These are phyloP conservation scores for Prunella vulgaris DNA, from an alignment of 257 asterid genomes.

Conservation along the genomic window DNA sequence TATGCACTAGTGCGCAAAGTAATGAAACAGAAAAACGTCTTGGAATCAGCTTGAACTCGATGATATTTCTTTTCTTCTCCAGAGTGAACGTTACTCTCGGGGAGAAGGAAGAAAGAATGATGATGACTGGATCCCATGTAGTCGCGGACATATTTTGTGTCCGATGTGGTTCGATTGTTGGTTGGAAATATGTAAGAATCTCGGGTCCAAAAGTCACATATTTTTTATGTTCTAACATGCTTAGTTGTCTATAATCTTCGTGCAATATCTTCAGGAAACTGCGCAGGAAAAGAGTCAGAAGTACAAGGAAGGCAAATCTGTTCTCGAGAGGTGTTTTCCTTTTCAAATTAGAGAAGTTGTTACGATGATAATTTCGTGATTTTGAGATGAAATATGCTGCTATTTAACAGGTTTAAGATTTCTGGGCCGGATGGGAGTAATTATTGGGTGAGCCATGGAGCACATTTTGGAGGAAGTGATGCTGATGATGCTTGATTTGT, in stretches of 20 bases:
- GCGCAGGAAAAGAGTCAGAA: constrained; percentile 83
- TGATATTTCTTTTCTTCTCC: constrained; percentile 11
- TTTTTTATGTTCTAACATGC: neutral
- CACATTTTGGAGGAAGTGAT: constrained; percentile 58
- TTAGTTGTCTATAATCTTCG: neutral
- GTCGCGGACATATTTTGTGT: constrained; percentile 69
- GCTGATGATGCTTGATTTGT: constrained; percentile 39
- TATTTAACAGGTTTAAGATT: constrained; percentile 56
- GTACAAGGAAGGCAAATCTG: constrained; percentile 98
- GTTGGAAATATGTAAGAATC: constrained; percentile 77
- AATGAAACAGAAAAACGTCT: neutral
- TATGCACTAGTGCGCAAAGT: neutral
- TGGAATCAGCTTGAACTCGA: neutral
- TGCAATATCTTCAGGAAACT: constrained; percentile 46
- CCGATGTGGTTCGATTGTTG: constrained; percentile 63
- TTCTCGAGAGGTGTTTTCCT: constrained; percentile 73
- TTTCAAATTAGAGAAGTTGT: constrained; percentile 1
- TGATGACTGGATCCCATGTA: constrained; percentile 71
- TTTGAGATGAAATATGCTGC: constrained; percentile 5
- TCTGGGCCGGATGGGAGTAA: constrained; percentile 72
- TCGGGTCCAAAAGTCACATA: neutral
- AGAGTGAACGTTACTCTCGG: constrained; percentile 67
- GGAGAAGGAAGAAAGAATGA: constrained; percentile 59
- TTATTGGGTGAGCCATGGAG: constrained; percentile 56
- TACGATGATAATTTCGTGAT: neutral